Evolutionary conservation across 179 eudicot species (phyloP).

Genomic region (Patellifolia procumbens): DNA sequence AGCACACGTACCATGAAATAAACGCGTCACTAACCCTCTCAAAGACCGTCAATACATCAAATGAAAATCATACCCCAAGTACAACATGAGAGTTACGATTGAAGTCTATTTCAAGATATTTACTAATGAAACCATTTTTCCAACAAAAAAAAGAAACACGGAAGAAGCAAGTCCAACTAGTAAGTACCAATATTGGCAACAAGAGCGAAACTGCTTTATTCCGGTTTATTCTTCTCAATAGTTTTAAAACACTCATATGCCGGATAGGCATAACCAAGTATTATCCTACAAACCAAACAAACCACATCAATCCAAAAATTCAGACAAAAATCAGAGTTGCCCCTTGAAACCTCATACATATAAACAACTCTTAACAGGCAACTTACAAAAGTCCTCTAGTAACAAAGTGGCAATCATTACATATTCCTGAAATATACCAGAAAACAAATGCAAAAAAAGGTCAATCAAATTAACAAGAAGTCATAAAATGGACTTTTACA

Average conservation of each 20-base stretch:
- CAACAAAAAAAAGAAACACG: not conserved
- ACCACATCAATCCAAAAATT: too few relatives aligned
- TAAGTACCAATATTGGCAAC: slow-evolving; percentile 97
- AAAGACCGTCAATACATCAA: too few relatives aligned
- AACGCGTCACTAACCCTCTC: too few relatives aligned
- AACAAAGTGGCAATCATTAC: slow-evolving; percentile 80
- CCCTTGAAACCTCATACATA: too few relatives aligned
- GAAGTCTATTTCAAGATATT: too few relatives aligned
- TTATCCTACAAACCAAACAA: too few relatives aligned
- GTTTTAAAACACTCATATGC: slow-evolving; percentile 92
- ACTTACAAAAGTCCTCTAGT: slow-evolving; percentile 90
- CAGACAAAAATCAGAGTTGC: too few relatives aligned
- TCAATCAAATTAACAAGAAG: slow-evolving; percentile 1
- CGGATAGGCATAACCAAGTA: too few relatives aligned
- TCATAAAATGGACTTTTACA: not conserved
- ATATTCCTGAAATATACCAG: slow-evolving; percentile 34
- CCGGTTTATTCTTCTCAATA: slow-evolving; percentile 88
- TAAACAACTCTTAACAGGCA: not conserved
- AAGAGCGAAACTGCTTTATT: slow-evolving; percentile 85
- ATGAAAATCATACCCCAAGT: slow-evolving; percentile 37
- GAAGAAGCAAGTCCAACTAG: slow-evolving; percentile 1
- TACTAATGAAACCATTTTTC: not conserved
- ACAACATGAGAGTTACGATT: not conserved
- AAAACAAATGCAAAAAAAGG: slow-evolving; percentile 21
- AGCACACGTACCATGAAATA: too few relatives aligned